Evolutionary conservation across 106 monocot species (phyloP).

Genomic region (Hemerocallis citrina): DNA sequence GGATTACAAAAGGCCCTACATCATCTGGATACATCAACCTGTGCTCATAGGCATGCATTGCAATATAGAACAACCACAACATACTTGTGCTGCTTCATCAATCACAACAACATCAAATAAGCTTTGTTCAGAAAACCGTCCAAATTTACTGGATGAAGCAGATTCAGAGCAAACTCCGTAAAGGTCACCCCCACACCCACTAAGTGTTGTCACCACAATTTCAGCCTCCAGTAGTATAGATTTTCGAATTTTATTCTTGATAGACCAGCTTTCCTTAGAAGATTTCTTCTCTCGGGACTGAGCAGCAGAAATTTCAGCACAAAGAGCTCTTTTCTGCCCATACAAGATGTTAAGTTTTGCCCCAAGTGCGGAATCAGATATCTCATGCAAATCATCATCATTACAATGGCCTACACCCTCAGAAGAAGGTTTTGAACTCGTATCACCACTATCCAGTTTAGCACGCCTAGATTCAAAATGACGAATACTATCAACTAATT

Average conservation of each 20-base stretch:
- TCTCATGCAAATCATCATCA: slow-evolving; percentile 29
- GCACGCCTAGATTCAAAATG: slow-evolving; percentile 70
- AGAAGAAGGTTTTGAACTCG: slow-evolving; percentile 6
- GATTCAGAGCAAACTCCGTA: slow-evolving; percentile 91
- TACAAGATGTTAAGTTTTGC: slow-evolving; percentile 74
- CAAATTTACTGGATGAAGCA: slow-evolving; percentile 43
- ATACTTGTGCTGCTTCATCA: slow-evolving; percentile 98
- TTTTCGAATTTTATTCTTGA: slow-evolving; percentile 69
- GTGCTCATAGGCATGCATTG: too few relatives aligned
- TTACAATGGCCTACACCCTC: slow-evolving; percentile 18
- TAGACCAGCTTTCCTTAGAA: slow-evolving; percentile 58
- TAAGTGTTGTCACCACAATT: slow-evolving; percentile 88
- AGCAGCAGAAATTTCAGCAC: slow-evolving; percentile 51
- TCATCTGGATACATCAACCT: too few relatives aligned
- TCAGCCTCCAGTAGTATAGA: slow-evolving; percentile 86
- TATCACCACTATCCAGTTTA: slow-evolving; percentile 38
- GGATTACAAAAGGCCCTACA: too few relatives aligned
- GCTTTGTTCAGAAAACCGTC: slow-evolving; percentile 54
- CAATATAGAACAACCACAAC: not conserved
- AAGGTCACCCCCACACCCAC: slow-evolving; percentile 91
- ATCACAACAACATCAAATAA: slow-evolving; percentile 95
- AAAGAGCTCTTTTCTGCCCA: slow-evolving; percentile 68
- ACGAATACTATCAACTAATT: slow-evolving; percentile 71
- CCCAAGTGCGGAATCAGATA: slow-evolving; percentile 56
- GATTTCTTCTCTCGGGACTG: slow-evolving; percentile 72